Conservation (phyloP, 768 basidiomycete genomes). For the Boletellus emodensis region DNA sequence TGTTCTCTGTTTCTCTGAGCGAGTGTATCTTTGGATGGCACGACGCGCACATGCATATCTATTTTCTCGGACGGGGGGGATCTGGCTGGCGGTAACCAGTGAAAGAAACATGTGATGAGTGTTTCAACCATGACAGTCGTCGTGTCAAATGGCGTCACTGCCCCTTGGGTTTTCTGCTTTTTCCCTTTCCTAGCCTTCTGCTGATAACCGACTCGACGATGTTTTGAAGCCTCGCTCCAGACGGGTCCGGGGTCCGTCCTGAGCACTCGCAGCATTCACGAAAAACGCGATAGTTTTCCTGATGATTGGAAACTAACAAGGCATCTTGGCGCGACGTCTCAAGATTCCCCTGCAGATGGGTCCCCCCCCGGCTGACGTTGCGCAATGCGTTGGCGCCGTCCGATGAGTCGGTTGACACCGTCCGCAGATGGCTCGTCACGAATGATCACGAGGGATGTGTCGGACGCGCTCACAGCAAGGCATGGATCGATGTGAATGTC, state of each 20-base stretch:
- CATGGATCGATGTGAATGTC: constrained; percentile 27
- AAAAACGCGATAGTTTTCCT: constrained; percentile 36
- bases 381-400: constrained; percentile 26
- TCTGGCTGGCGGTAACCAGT: no score
- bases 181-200: constrained; percentile 7
- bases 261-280: constrained; percentile 34
- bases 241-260: constrained; percentile 12
- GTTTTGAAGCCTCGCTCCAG: not conserved
- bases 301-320: constrained; percentile 35
- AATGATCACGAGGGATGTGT: constrained; percentile 22
- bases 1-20: no score
- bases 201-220: not conserved
- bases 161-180: no score
- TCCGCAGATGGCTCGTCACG: constrained; percentile 27
- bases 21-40: no score
- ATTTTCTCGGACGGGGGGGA: no score
- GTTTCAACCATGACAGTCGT: no score
- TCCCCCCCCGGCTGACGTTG: constrained; percentile 26
- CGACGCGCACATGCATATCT: no score
- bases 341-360: constrained; percentile 29
- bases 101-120: no score
- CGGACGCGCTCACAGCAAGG: constrained; percentile 10
- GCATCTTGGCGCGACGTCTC: constrained; percentile 30
- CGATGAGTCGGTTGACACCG: constrained; percentile 17
- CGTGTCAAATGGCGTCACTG: no score